phyloP scores from a whole-genome alignment of 1,284 basidiomycete species.

The Marasmius oreades region DNA sequence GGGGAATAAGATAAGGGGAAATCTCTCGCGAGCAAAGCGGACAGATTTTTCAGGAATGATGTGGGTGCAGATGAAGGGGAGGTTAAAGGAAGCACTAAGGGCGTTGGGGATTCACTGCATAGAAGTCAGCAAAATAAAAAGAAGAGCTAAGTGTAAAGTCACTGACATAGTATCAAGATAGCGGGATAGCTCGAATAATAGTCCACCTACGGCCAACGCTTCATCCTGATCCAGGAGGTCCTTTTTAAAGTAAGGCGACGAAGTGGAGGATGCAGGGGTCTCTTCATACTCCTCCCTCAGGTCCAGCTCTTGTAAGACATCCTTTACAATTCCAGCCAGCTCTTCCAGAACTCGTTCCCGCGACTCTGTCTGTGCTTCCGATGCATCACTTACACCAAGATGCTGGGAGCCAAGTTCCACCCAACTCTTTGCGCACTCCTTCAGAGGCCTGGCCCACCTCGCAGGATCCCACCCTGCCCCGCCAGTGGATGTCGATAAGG shows the following conservation, averaged over 20 bases:
- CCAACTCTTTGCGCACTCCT: slow-evolving; percentile 56
- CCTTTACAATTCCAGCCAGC: slow-evolving; percentile 61
- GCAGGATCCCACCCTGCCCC: slow-evolving; percentile 57
- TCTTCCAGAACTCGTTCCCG: slow-evolving; percentile 66
- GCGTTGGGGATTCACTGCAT: slow-evolving; percentile 47
- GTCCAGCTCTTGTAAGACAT: slow-evolving; percentile 70
- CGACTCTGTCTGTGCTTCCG: slow-evolving; percentile 26
- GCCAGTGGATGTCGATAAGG: slow-evolving; percentile 27
- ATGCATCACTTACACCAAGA: slow-evolving; percentile 19
- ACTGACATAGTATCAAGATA: slow-evolving; percentile 57
- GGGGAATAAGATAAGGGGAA: slow-evolving; percentile 15
- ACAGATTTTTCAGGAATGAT: slow-evolving; percentile 54
- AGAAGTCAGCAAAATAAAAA: slow-evolving; percentile 4
- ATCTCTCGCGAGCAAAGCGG: slow-evolving; percentile 58
- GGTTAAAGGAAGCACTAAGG: slow-evolving; percentile 50
- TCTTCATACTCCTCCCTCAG: slow-evolving; percentile 49
- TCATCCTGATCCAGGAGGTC: slow-evolving; percentile 57
- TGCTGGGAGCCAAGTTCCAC: slow-evolving; percentile 31
- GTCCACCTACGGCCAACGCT: slow-evolving; percentile 55
- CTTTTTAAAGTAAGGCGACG: slow-evolving; percentile 29
- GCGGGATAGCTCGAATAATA: slow-evolving; percentile 50
- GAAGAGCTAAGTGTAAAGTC: slow-evolving; percentile 19
- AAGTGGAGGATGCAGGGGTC: slow-evolving; percentile 6
- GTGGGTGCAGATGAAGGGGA: slow-evolving; percentile 49
- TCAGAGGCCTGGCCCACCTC: slow-evolving; percentile 51